Base-by-base conservation (phyloP, 2,329 filamentous ascomycete species). In the Stagonosporopsis vannaccii region DNA sequence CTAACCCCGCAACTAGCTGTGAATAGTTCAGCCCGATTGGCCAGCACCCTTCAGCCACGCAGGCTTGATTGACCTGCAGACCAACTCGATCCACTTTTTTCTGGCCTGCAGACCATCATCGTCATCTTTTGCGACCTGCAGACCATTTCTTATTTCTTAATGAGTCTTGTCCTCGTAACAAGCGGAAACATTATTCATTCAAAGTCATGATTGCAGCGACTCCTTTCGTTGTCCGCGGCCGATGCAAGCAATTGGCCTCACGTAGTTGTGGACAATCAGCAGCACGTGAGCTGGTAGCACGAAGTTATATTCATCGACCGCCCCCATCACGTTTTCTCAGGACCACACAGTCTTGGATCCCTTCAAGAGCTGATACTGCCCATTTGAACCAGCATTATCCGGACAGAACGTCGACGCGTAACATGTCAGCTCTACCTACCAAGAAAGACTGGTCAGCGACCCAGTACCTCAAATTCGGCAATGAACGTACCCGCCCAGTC, bases 401-500 rank as follows among this genome's bases (percentile, higher is more conserved):
- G 35, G 36, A 9, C 37, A 49, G 42, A 22, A 36, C 30, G 26
- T 36, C 53, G 30, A n/a, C 35, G 36, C 51, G 20, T 47, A 47
- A 30, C 20, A 49, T 50, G 37, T n/a, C 57, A 2, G 35, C 45
- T 12, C 22, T 49, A 2, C 26, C 53, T 11, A 56, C 56, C 28
- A 51, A 62, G 22, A 65, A 70, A 55, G 79, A 82, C 72, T 87
- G 84, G 84, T 84, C 77, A n/a, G 81, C 84, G 36, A 63, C 73
- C 2, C 83, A 85, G 65, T 87, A 87, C 67, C 77, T 84, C 57
- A 84, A 84, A 58, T 87, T 86, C 62, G 69, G 74, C 60, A 71
- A 75, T 46, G 80, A 86, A 48, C 80, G 84, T 54, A 86, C 83
- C 0, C 79, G 81, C 2, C 78, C 84, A 6, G 78, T 81, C 0